These are phyloP conservation scores for Berberis vulgaris DNA, from an alignment of 164 flowering plant species.

Conservation along the genomic window DNA sequence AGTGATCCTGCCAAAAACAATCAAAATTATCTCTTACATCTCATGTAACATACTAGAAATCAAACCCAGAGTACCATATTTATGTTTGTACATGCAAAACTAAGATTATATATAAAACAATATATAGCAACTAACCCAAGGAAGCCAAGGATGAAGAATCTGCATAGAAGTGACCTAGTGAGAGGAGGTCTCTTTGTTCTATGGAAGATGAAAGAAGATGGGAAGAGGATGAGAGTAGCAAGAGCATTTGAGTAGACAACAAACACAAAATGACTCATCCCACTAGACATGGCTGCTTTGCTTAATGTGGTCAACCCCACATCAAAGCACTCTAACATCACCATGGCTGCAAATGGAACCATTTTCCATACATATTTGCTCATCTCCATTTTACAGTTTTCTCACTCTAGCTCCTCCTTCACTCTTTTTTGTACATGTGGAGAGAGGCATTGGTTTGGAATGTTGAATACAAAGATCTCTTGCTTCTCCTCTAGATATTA, in stretches of 20 bases:
- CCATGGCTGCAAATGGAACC: constrained; percentile 43
- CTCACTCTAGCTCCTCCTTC: neutral
- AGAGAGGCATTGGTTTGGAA: neutral
- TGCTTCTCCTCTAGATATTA: too few relatives aligned
- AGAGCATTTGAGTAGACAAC: constrained; percentile 49
- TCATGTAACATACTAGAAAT: neutral
- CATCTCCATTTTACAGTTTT: neutral
- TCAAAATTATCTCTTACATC: neutral
- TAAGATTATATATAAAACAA: neutral
- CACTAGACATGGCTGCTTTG: constrained; percentile 51
- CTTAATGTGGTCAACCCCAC: constrained; percentile 61
- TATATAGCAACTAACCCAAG: constrained; percentile 33
- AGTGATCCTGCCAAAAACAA: constrained; percentile 23
- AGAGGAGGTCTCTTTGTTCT: constrained; percentile 40
- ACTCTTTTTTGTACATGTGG: neutral
- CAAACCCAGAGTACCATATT: too few relatives aligned
- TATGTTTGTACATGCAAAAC: too few relatives aligned
- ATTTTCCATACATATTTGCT: constrained; percentile 20
- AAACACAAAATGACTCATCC: constrained; percentile 59
- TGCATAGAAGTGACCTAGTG: constrained; percentile 28
- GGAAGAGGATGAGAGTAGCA: constrained; percentile 58
- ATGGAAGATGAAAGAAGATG: constrained; percentile 50
- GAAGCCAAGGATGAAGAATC: constrained; percentile 45
- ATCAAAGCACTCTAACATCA: constrained; percentile 46
- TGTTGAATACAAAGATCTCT: too few relatives aligned